Base-by-base conservation (phyloP, 192 early-diverging fungal genomes). In the Fimicolochytrium jonesii region DNA sequence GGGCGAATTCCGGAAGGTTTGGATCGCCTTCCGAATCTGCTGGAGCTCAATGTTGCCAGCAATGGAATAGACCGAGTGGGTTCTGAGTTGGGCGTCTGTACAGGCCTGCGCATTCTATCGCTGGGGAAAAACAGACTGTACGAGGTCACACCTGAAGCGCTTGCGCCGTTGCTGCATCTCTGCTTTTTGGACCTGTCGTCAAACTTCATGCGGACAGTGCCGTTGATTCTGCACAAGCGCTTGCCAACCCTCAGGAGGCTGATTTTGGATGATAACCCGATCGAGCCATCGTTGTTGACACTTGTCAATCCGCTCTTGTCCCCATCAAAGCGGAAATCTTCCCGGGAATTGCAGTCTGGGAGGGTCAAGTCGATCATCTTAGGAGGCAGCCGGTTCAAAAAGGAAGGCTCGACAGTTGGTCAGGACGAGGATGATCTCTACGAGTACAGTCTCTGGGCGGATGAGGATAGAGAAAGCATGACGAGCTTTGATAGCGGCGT, bases 41-140 rank as follows among this genome's bases (percentile, higher is more conserved):
- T 23, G 20, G 57, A 59, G 43, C 42, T 59, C 15, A 26, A 25
- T 44, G 17, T 59, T 15, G 45, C 42, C 15, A 43, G 57, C 15
- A 59, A 59, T 32, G 57, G 57, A 2, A 59, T 59, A 15, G 57
- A 59, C 41, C 41, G 57, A 25, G 17, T 59, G 25, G 57, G 34
- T 20, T 17, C 42, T 6, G 57, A 59, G 15, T 29, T 59, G 20
- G 57, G 45, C 18, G 57, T 29, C 3, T 59, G 57, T 30, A 25
- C 31, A 4, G 15, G 22, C 42, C 26, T 59, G 6, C 33, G 36
- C 10, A 37, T 55, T 9, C 18, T 55, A 3, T 17, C 3, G 4
- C 15, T 55, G 2, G 3, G 33, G 4, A 33, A 34, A 10, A 55
- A 55, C 20, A 13, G 53, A 4, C 53, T 55, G 11, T 55, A 55